Evolutionary conservation across 352 stramenopile genomes (phyloP).

Genomic region (Phytopythium boreale): DNA sequence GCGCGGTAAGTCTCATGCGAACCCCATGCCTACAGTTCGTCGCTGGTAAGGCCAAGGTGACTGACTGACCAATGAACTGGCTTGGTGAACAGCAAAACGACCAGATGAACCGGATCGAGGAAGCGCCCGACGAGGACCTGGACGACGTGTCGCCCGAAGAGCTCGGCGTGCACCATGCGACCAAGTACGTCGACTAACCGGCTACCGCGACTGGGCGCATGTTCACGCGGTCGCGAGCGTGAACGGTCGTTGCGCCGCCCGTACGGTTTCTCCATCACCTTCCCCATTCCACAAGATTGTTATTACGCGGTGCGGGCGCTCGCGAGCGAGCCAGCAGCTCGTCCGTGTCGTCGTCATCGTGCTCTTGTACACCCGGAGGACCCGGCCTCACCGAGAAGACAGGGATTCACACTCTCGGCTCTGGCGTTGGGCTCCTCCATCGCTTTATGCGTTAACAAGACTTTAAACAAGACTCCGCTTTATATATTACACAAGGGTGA

Average conservation of each 20-base stretch:
- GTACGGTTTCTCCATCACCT: neutral
- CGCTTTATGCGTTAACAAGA: neutral
- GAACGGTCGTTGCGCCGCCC: neutral
- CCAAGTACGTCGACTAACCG: slow-evolving; percentile 75
- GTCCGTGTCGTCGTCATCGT: neutral
- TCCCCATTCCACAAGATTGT: slow-evolving; percentile 4
- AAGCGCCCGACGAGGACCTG: slow-evolving; percentile 40
- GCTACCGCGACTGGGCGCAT: neutral
- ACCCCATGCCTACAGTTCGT: too few species aligned
- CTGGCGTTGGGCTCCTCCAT: neutral
- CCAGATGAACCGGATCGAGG: slow-evolving; percentile 8
- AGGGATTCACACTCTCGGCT: neutral
- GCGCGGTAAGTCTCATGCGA: slow-evolving; percentile 58
- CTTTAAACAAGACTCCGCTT: neutral
- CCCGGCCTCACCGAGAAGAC: neutral
- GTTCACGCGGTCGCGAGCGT: neutral
- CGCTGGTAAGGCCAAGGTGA: too few species aligned
- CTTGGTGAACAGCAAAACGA: slow-evolving; percentile 18
- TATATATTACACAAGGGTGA: neutral
- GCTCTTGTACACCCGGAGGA: slow-evolving; percentile 5
- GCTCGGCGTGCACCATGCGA: slow-evolving; percentile 78
- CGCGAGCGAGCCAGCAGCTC: neutral
- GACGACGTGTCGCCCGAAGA: slow-evolving; percentile 74
- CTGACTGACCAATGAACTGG: slow-evolving; percentile 2
- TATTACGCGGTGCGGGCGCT: slow-evolving; percentile 3